phyloP scores from a whole-genome alignment of 768 basidiomycete genomes.

The Mycena alexandri region DNA sequence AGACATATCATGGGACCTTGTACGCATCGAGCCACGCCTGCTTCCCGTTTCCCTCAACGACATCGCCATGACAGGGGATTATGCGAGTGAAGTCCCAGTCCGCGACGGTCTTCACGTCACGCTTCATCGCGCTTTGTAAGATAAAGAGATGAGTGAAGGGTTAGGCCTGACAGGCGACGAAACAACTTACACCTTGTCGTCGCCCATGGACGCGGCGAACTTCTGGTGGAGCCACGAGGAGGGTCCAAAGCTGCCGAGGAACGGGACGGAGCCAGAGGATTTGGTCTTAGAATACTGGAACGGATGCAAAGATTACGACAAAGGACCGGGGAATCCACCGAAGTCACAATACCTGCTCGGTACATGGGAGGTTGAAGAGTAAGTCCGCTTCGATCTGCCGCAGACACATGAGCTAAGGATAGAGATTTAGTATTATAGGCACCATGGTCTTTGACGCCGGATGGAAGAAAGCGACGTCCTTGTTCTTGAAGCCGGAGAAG shows the following conservation, averaged over 20 bases:
- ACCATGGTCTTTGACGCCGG: constrained; percentile 77
- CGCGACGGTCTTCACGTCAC: constrained; percentile 73
- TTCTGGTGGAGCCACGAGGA: constrained; percentile 52
- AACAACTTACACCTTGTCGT: constrained; percentile 55
- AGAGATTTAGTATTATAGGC: constrained; percentile 22
- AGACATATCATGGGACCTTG: constrained; percentile 21
- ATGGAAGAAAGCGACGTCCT: constrained; percentile 90
- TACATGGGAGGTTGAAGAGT: constrained; percentile 83
- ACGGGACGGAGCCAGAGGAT: constrained; percentile 40
- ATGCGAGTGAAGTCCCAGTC: constrained; percentile 82
- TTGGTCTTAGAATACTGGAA: constrained; percentile 58
- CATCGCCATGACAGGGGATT: constrained; percentile 79
- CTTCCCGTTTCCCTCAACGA: constrained; percentile 64
- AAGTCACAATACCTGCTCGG: constrained; percentile 69
- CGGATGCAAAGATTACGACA: background rate
- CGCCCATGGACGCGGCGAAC: constrained; percentile 37
- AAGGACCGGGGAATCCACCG: background rate
- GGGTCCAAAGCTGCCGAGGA: constrained; percentile 44
- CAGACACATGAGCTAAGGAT: background rate
- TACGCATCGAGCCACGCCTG: constrained; percentile 53
- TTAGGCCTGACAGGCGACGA: background rate
- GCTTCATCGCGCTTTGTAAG: constrained; percentile 63
- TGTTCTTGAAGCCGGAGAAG: constrained; percentile 79
- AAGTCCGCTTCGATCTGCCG: constrained; percentile 74
- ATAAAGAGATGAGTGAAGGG: background rate